Conservation (phyloP, 1,284 basidiomycete genomes). For the Fistulinella staudtii region DNA sequence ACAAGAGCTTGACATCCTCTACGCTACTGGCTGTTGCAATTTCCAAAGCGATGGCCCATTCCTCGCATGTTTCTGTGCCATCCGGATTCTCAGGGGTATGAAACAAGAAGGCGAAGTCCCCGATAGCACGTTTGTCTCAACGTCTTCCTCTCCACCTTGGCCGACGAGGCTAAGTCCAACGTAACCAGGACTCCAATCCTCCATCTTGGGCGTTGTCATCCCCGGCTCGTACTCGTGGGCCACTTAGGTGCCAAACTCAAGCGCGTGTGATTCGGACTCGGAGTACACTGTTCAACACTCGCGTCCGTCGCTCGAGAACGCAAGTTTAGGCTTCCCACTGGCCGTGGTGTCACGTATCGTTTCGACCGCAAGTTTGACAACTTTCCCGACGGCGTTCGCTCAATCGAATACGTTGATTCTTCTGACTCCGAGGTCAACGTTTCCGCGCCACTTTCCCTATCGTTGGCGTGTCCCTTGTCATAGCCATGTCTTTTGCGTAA, state of each 20-base stretch:
- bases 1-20: constrained; percentile 68
- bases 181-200: constrained; percentile 35
- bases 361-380: constrained; percentile 45
- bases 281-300: constrained; percentile 26
- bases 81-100: constrained; percentile 61
- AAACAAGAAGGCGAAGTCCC: constrained; percentile 56
- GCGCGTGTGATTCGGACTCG: constrained; percentile 42
- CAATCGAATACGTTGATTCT: constrained; percentile 40
- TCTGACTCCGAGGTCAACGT: constrained; percentile 21
- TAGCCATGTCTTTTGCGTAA: constrained; percentile 34
- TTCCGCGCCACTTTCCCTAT: constrained; percentile 28
- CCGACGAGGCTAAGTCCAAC: constrained; percentile 3
- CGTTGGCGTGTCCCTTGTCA: constrained; percentile 1
- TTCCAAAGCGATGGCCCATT: constrained; percentile 76
- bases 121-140: constrained; percentile 30
- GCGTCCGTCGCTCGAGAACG: constrained; percentile 31
- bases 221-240: constrained; percentile 47
- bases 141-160: neutral
- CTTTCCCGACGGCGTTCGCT: constrained; percentile 34
- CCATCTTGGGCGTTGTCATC: constrained; percentile 59
- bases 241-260: constrained; percentile 45
- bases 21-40: constrained; percentile 68
- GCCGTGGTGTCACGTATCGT: constrained; percentile 41
- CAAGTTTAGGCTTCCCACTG: constrained; percentile 40
- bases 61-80: constrained; percentile 64